Conservation (phyloP, 108 stramenopile genomes). For the Fragilaria radians region DNA sequence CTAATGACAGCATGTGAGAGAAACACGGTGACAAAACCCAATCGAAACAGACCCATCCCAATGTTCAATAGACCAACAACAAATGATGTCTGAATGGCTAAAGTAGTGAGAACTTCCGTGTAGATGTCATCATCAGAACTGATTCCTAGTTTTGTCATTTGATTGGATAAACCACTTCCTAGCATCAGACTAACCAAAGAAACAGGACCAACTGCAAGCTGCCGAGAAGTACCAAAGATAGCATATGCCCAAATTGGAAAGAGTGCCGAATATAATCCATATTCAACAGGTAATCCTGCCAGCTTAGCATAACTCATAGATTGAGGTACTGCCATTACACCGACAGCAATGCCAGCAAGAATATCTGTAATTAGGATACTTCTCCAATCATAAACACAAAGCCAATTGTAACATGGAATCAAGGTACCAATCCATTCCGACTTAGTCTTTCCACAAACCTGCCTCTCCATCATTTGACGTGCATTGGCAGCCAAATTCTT, state of each 20-base stretch:
- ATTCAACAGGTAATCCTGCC: conserved; percentile 77
- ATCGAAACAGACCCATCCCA: conserved; percentile 37
- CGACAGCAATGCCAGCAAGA: conserved; percentile 64
- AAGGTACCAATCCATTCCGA: conserved; percentile 12
- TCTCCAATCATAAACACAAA: conserved; percentile 17
- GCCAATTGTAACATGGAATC: conserved; percentile 19
- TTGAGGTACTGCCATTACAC: conserved; percentile 86
- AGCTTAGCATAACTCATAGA: conserved; percentile 84
- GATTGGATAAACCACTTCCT: conserved; percentile 25
- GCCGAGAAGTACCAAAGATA: conserved; percentile 69
- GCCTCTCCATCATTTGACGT: too few relatives aligned
- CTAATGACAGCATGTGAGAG: conserved; percentile 78
- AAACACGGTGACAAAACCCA: conserved; percentile 73
- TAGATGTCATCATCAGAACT: conserved; percentile 20
- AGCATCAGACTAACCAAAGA: conserved; percentile 59
- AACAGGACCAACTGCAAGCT: conserved; percentile 84
- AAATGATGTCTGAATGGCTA: conserved; percentile 46
- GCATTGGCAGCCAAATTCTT: too few relatives aligned
- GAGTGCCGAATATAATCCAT: conserved; percentile 80
- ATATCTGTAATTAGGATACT: conserved; percentile 20
- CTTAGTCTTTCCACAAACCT: neutral
- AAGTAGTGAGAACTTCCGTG: conserved; percentile 17
- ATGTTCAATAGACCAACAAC: conserved; percentile 47
- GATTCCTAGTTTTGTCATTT: conserved; percentile 16
- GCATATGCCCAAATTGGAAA: conserved; percentile 72